phyloP scores from a whole-genome alignment of 345 rosid species.

The Ailanthus altissimus region DNA sequence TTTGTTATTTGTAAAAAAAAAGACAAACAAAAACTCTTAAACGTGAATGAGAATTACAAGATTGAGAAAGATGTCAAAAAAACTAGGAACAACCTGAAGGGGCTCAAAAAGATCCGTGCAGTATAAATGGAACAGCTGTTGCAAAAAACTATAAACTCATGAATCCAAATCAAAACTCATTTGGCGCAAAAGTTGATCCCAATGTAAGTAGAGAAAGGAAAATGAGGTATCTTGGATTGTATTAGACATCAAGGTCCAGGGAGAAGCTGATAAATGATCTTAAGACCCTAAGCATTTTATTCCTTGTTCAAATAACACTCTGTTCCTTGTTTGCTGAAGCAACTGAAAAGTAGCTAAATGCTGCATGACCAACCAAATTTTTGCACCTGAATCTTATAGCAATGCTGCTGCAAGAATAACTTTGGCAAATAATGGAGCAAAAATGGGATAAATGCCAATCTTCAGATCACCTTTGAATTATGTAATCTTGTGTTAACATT shows the following conservation, averaged over 20 bases:
- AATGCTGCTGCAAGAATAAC: background rate
- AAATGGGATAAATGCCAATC: too few relatives aligned
- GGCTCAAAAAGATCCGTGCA: background rate
- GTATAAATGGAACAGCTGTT: background rate
- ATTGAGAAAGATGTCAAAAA: background rate
- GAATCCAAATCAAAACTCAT: background rate
- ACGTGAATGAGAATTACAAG: background rate
- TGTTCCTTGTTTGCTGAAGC: too few relatives aligned
- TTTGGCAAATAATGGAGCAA: too few relatives aligned
- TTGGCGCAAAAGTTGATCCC: background rate
- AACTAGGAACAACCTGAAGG: background rate
- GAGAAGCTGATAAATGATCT: too few relatives aligned
- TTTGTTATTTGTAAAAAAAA: background rate
- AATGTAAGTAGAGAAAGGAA: background rate
- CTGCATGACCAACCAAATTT: background rate
- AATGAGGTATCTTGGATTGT: background rate
- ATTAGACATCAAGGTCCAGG: too few relatives aligned
- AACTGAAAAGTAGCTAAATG: too few relatives aligned
- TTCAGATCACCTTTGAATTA: too few relatives aligned
- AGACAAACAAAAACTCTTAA: background rate
- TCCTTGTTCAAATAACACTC: too few relatives aligned
- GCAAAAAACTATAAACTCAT: background rate
- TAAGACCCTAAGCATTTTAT: too few relatives aligned
- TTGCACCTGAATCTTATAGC: background rate
- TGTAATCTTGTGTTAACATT: too few relatives aligned